Evolutionary conservation across 192 early-diverging fungal genomes (phyloP).

Genomic region (Gryganskiella cystojenkinii): DNA sequence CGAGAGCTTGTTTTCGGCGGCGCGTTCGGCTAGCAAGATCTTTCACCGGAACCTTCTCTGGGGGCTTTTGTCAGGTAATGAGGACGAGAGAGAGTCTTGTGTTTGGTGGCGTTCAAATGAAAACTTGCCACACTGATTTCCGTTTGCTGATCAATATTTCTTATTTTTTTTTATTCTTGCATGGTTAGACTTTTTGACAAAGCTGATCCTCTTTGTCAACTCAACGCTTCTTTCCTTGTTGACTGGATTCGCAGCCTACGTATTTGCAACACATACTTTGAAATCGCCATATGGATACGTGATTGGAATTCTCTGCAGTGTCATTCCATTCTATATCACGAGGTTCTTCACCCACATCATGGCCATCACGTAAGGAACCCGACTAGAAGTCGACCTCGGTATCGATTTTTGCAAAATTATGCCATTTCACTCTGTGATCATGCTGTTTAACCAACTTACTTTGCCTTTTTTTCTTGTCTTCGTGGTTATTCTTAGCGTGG

Average conservation of each 20-base stretch:
- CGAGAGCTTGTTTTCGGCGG: slow-evolving; percentile 67
- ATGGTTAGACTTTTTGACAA: slow-evolving; percentile 66
- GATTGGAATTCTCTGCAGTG: slow-evolving; percentile 65
- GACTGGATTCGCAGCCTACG: slow-evolving; percentile 67
- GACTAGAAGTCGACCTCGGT: neutral
- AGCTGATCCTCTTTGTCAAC: slow-evolving; percentile 68
- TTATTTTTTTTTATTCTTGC: too few species aligned
- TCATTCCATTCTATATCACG: slow-evolving; percentile 75
- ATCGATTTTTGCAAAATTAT: neutral
- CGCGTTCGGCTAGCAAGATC: slow-evolving; percentile 69
- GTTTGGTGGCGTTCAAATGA: too few species aligned
- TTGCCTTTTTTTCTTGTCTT: neutral
- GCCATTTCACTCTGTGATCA: too few species aligned
- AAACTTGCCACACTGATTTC: too few species aligned
- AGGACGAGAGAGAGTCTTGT: too few species aligned
- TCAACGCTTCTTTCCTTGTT: slow-evolving; percentile 64
- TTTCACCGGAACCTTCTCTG: slow-evolving; percentile 81
- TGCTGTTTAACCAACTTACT: neutral
- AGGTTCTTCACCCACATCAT: slow-evolving; percentile 76
- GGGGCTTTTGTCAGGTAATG: slow-evolving; percentile 68
- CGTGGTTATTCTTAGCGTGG: slow-evolving; percentile 65
- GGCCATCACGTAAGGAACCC: slow-evolving; percentile 74
- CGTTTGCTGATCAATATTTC: too few species aligned
- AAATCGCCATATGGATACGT: slow-evolving; percentile 73
- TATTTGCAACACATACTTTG: slow-evolving; percentile 66